phyloP scores from a whole-genome alignment of 805 yeast genomes.

The Starmerella riodocensis region DNA sequence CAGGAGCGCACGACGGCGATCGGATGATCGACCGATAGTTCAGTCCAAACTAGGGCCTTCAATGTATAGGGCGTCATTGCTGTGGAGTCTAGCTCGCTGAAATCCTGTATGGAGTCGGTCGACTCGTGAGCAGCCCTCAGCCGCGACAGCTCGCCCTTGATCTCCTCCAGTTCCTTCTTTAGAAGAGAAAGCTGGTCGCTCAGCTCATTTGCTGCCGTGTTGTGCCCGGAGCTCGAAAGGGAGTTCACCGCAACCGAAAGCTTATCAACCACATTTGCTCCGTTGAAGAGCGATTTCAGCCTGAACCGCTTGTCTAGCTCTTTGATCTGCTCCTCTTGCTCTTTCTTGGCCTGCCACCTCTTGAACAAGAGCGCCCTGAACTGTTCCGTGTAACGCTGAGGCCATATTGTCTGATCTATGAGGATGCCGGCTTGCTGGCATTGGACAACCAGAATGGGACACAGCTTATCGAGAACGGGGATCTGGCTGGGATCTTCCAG shows the following conservation, averaged over 20 bases:
- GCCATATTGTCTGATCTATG: constrained; percentile 4
- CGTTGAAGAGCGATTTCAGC: background rate
- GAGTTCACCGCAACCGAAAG: background rate
- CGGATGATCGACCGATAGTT: background rate
- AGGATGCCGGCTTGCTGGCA: constrained; percentile 2
- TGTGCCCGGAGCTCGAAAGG: background rate
- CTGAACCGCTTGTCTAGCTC: background rate
- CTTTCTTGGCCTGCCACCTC: background rate
- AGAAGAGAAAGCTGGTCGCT: background rate
- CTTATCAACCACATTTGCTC: background rate
- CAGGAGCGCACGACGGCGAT: background rate
- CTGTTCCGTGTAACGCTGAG: constrained; percentile 8
- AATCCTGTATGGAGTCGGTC: background rate
- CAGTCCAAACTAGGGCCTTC: background rate
- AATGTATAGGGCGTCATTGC: background rate
- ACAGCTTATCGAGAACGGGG: constrained; percentile 4
- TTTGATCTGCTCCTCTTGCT: background rate
- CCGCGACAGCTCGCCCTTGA: background rate
- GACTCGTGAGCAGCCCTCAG: background rate
- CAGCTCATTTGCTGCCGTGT: background rate
- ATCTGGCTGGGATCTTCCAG: constrained; percentile 3
- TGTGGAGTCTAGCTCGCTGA: background rate
- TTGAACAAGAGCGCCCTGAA: background rate
- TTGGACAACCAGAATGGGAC: constrained; percentile 7
- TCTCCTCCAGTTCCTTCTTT: background rate